Evolutionary conservation across 768 basidiomycete species (phyloP), one percentile per base, ranked within the genome.

Genomic region (Tulasnella sp.): DNA sequence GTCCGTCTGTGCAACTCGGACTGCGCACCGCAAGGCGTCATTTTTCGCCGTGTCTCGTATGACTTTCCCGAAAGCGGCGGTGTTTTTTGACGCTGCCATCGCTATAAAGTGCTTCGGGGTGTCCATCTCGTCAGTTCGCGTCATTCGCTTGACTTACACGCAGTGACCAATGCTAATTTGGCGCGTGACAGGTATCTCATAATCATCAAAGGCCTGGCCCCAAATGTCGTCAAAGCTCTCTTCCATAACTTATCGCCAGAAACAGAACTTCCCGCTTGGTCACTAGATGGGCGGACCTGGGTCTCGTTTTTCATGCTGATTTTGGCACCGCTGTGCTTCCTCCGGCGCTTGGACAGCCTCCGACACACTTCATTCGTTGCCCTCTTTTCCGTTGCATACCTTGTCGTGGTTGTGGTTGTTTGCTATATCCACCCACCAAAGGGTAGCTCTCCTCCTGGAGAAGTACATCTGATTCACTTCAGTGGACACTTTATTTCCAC

Each of bases 71-170:
- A 91, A 89, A 69, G 94, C 93, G 0, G 94, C 93, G 0, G 88
- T 95, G 54, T 94, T 95, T 85, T 97, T 99, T 83, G 97, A 98
- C 85, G 92, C 92, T 4, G 97, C 97, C 18, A 96, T 99, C 83
- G 96, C 96, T 14, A 93, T 92, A 85, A 99, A 99, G 85, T 99
- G 97, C 85, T 98, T 98, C 84, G 97, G 97, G 28, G 97, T 99
- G 3, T 96, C 95, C 46, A 92, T 97, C 83, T 96, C 95, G 90
- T 96, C 86, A 72, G 90, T 85, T 2, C 83, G 77, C 46, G 42
- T 44, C 37, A 40, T 72, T 64, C 28, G 31, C 16, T 37, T 46
- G 77, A 3, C 46, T 44, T 72, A 37, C 54, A 76, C n/a, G 18
- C n/a, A 44, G 31, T 41, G 28, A 40, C 54, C 46, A 8, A 44